Base-by-base conservation (phyloP, 2,329 filamentous ascomycete genomes). In the Arthrobotrys musiformis region DNA sequence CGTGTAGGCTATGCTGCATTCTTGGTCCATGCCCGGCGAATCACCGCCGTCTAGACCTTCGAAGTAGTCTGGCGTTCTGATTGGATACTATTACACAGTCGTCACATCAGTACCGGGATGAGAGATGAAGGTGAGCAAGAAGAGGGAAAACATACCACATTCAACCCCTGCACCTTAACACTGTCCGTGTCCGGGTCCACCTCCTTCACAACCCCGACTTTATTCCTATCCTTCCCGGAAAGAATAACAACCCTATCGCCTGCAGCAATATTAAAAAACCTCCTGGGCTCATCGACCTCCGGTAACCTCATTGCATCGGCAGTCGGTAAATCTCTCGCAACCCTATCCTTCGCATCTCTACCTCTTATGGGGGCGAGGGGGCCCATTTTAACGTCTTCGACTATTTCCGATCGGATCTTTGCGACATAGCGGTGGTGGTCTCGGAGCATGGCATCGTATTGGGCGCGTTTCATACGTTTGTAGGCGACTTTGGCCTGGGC, bases 201-300 rank as follows among this genome's bases (percentile, higher is more conserved):
- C 0, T 85, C 83, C 75, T 83, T 83, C 50, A 98, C 88, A n/a
- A 85, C 85, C 61, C 92, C 92, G 84, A 99, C 95, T 85, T 91
- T 92, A 81, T 93, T 93, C 85, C 90, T 91, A 81, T 95, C 92
- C 37, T 87, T 88, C 7, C 94, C 94, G 77, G 91, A 89, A 66
- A 93, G 85, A 73, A 98, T 85, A 64, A 94, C 92, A 33, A 97
- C 93, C 75, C 95, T 88, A 84, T 98, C 95, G 5, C 90, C 90
- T 2, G 84, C 82, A 24, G 86, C 88, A 73, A 94, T 85, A 79
- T 89, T 91, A 78, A 92, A 85, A 83, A 87, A 87, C 64, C 74
- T 74, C 56, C 82, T 81, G 67, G 82, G 81, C 48, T 77, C 66
- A 11, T 75, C 72, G 17, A 48, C 79, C 58, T 64, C 79, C 78